Conservation (phyloP, 2,329 filamentous ascomycete genomes). For the Beauveria bassiana region DNA sequence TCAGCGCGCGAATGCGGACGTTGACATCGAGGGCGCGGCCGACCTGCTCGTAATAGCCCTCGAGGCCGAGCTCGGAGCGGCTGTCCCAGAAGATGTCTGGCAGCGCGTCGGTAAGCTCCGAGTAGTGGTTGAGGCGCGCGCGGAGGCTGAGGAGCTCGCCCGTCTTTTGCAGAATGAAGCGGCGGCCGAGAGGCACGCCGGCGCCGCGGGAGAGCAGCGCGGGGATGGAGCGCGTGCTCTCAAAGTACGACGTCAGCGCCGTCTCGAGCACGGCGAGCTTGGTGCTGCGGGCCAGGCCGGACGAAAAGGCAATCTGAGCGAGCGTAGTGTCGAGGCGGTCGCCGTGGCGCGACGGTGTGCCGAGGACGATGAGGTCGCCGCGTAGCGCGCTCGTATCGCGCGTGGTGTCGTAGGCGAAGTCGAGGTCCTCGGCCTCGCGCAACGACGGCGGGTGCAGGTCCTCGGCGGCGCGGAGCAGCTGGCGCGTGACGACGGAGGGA, state of each 20-base stretch:
- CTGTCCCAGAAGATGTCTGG: slow-evolving; percentile 97
- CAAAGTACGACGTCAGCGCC: slow-evolving; percentile 74
- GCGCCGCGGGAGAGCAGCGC: slow-evolving; percentile 62
- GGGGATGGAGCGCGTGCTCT: slow-evolving; percentile 77
- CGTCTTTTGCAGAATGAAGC: slow-evolving; percentile 86
- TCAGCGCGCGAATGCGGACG: slow-evolving; percentile 81
- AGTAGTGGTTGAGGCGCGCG: slow-evolving; percentile 92
- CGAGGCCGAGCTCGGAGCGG: slow-evolving; percentile 77
- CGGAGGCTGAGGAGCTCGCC: slow-evolving; percentile 84
- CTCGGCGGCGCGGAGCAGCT: slow-evolving; percentile 68
- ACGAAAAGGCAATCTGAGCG: slow-evolving; percentile 94
- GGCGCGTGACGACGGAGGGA: slow-evolving; percentile 64
- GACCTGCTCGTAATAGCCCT: slow-evolving; percentile 92
- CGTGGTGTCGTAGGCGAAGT: slow-evolving; percentile 69
- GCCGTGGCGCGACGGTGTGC: slow-evolving; percentile 51
- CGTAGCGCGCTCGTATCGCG: slow-evolving; percentile 70
- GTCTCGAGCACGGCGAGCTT: slow-evolving; percentile 90
- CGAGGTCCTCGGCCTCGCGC: slow-evolving; percentile 82
- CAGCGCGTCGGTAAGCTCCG: slow-evolving; percentile 87
- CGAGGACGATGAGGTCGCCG: slow-evolving; percentile 83
- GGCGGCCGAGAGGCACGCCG: slow-evolving; percentile 41
- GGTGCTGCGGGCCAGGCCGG: slow-evolving; percentile 82
- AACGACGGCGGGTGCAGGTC: slow-evolving; percentile 57
- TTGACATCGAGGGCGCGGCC: slow-evolving; percentile 85
- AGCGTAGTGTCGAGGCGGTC: slow-evolving; percentile 55